Conservation (phyloP, 2,329 filamentous ascomycete species). For the Lomentospora prolificans region DNA sequence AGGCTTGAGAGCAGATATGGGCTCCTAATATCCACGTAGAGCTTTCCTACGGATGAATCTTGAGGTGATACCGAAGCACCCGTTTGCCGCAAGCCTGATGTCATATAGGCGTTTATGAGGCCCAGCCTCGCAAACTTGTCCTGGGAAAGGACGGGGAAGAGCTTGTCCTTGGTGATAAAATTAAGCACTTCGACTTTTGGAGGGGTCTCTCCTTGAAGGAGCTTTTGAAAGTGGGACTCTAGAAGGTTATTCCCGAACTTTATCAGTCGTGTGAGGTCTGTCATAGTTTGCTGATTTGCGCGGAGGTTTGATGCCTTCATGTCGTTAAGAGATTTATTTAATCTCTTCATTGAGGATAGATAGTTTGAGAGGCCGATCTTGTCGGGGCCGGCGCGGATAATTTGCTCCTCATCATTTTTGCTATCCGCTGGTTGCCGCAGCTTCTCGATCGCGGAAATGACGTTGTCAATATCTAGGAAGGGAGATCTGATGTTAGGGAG, state of each 20-base stretch:
- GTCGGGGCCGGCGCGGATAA: constrained; percentile 80
- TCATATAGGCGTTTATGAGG: constrained; percentile 70
- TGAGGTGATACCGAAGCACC: constrained; percentile 27
- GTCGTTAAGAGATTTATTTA: constrained; percentile 73
- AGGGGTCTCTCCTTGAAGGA: constrained; percentile 66
- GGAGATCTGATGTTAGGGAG: constrained; percentile 5
- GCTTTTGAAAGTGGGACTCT: constrained; percentile 71
- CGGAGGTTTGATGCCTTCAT: constrained; percentile 85
- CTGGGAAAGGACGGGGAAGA: constrained; percentile 71
- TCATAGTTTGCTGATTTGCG: constrained; percentile 81
- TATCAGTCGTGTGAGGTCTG: constrained; percentile 68
- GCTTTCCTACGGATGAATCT: constrained; percentile 64
- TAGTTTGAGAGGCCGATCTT: constrained; percentile 76
- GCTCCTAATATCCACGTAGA: constrained; percentile 78
- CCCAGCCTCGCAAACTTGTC: constrained; percentile 68
- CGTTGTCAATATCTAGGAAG: constrained; percentile 65
- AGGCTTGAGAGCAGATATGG: constrained; percentile 77
- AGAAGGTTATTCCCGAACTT: constrained; percentile 73
- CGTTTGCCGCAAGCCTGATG: constrained; percentile 42
- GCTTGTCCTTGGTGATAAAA: constrained; percentile 79
- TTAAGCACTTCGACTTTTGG: constrained; percentile 79
- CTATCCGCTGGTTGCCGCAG: constrained; percentile 86
- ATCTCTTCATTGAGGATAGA: constrained; percentile 78
- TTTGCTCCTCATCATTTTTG: constrained; percentile 82
- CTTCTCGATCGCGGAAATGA: constrained; percentile 78